These are phyloP conservation scores for Cucumis cinereus DNA, from an alignment of 306 rosid species.

Conservation along the genomic window DNA sequence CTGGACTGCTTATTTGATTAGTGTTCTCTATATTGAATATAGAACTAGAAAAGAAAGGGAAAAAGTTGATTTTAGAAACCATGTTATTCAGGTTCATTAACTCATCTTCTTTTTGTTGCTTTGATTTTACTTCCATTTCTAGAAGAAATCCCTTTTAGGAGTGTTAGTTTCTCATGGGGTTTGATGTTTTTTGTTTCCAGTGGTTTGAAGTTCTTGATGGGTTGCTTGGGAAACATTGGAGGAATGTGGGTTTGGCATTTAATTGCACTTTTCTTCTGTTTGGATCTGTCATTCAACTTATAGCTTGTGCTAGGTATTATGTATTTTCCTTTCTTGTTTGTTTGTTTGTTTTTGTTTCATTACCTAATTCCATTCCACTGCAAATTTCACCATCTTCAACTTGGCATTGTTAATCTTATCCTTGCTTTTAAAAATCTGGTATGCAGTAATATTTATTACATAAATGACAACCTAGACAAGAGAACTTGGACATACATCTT, in stretches of 20 bases:
- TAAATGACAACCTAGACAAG: slow-evolving; percentile 93
- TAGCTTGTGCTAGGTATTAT: slow-evolving; percentile 93
- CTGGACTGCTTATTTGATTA: slow-evolving; percentile 98
- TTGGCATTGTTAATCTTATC: neutral
- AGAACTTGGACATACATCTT: slow-evolving; percentile 98
- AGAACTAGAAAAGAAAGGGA: slow-evolving; percentile 96
- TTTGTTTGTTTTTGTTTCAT: neutral
- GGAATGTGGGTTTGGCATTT: slow-evolving; percentile 95
- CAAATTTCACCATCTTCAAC: neutral
- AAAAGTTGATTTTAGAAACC: slow-evolving; percentile 88
- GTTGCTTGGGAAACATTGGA: slow-evolving; percentile 91
- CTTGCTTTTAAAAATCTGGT: neutral
- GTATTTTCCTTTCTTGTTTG: slow-evolving; percentile 8
- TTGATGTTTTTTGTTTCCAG: slow-evolving; percentile 11
- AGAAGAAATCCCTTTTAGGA: neutral
- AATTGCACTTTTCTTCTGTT: slow-evolving; percentile 97
- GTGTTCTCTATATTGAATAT: slow-evolving; percentile 79
- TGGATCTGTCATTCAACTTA: slow-evolving; percentile 98
- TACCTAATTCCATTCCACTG: slow-evolving; percentile 3
- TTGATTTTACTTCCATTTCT: neutral
- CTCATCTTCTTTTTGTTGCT: neutral
- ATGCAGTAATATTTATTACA: slow-evolving; percentile 89
- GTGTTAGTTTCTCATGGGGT: slow-evolving; percentile 19
- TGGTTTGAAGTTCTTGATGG: slow-evolving; percentile 99
- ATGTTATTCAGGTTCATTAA: slow-evolving; percentile 65